phyloP scores from a whole-genome alignment of 805 yeast species.

The Kockiozyma suomiensis region DNA sequence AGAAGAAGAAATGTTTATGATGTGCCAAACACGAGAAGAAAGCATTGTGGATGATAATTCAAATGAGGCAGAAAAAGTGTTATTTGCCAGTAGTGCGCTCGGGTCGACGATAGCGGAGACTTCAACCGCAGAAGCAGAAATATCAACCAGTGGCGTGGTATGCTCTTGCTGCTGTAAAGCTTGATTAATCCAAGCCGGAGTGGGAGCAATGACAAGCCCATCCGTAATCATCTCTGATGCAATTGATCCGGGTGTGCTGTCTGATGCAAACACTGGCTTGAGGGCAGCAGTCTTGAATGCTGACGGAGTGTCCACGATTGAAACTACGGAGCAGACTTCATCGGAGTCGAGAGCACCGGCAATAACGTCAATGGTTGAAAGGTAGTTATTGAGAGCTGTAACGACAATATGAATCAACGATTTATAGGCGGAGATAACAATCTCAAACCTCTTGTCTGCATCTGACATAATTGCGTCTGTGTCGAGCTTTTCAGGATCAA shows the following conservation, averaged over 20 bases:
- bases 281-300: conserved; percentile 37
- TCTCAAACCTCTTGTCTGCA: conserved; percentile 32
- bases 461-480: conserved; percentile 26
- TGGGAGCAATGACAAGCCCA: conserved; percentile 41
- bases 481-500: conserved; percentile 41
- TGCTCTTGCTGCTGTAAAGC: conserved; percentile 23
- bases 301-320: conserved; percentile 43
- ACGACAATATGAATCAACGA: conserved; percentile 43
- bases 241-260: conserved; percentile 44
- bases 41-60: conserved; percentile 36
- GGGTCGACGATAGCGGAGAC: conserved; percentile 22
- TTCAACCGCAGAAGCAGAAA: conserved; percentile 15
- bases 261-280: conserved; percentile 41
- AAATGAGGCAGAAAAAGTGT: conserved; percentile 20
- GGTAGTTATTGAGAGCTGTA: conserved; percentile 42
- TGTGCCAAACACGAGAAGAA: conserved; percentile 44
- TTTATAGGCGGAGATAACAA: conserved; percentile 43
- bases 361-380: conserved; percentile 37
- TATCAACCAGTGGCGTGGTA: conserved; percentile 14
- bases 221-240: conserved; percentile 43
- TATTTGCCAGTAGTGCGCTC: conserved; percentile 12
- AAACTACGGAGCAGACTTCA: conserved; percentile 44
- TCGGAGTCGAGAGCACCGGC: conserved; percentile 37
- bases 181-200: conserved; percentile 36
- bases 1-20: conserved; percentile 33